Evolutionary conservation across 768 basidiomycete genomes (phyloP), one percentile per base, ranked within the genome.

Genomic region (Mycena belliarum): DNA sequence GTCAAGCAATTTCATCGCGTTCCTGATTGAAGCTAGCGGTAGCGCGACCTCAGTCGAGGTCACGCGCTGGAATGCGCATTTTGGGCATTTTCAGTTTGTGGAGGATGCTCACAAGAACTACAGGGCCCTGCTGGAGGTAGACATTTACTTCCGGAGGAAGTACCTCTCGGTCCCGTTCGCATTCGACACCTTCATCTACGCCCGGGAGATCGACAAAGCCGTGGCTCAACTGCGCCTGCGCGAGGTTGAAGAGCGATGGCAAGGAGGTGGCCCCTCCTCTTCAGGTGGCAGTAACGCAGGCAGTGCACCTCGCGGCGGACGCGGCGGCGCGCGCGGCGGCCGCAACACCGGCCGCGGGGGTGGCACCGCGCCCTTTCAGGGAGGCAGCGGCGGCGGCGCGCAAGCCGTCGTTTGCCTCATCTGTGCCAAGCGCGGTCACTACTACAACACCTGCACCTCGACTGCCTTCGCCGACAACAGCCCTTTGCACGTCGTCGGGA

Each of bases 351-450:
- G 38, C 11, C 1, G 55, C 9, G 48, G 41, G 1, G 32, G 48
- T 18, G 42, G 41, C 1, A 33, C 14, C 33, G 26, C 49, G 26
- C 54, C 59, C 52, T 57, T 58, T 58, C 57, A 61, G 14, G 20
- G 41, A 37, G 44, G 52, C 55, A 38, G 54, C 33, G 37, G 55
- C 18, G 49, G 53, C 16, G 50, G 28, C 45, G 52, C 58, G 18
- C 25, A 43, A 14, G 14, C 49, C 49, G 6, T 28, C 46, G 55
- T 63, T 23, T 63, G 62, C 62, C 44, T 60, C 32, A n/a, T 59
- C 25, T 63, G 61, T 29, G 57, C 57, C 0, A 24, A 23, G 12
- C 48, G 56, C 7, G 61, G 61, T 6, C 61, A 63, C 32, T 12
- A 18, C 25, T 59, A n/a, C 14, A 35, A 29, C 29, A 5, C 37